phyloP scores from a whole-genome alignment of 805 yeast species.

The Blastobotrys americana region DNA sequence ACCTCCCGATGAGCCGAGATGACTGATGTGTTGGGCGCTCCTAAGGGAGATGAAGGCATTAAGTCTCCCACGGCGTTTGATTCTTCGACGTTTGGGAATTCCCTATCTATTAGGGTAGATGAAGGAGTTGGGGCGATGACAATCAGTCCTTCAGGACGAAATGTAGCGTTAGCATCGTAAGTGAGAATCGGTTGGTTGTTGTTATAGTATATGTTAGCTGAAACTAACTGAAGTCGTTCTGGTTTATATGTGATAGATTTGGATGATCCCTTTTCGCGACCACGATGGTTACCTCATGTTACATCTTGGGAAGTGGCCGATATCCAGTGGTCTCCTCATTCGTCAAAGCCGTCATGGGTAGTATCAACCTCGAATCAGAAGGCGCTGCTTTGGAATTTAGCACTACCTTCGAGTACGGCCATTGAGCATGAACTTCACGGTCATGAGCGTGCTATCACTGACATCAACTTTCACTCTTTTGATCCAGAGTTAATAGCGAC shows the following conservation, averaged over 20 bases:
- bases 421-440: conserved; percentile 83
- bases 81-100: conserved; percentile 61
- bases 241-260: conserved; percentile 88
- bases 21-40: too few relatives aligned
- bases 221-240: conserved; percentile 35
- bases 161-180: conserved; percentile 79
- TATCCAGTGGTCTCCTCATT: conserved; percentile 96
- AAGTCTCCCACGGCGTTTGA: conserved; percentile 7
- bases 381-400: conserved; percentile 89
- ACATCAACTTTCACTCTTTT: conserved; percentile 83
- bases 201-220: too few relatives aligned
- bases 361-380: conserved; percentile 92
- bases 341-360: conserved; percentile 79
- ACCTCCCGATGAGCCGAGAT: too few relatives aligned
- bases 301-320: conserved; percentile 99
- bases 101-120: conserved; percentile 79
- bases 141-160: conserved; percentile 82
- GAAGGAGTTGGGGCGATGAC: conserved; percentile 91
- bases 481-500: conserved; percentile 87
- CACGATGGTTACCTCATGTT: conserved; percentile 84
- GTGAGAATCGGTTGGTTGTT: conserved; percentile 3
- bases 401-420: conserved; percentile 62
- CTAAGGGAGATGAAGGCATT: neutral
- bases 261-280: conserved; percentile 92
- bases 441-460: conserved; percentile 91